phyloP scores from a whole-genome alignment of 495 filamentous ascomycete genomes.

The Chaetomidium leptoderma region DNA sequence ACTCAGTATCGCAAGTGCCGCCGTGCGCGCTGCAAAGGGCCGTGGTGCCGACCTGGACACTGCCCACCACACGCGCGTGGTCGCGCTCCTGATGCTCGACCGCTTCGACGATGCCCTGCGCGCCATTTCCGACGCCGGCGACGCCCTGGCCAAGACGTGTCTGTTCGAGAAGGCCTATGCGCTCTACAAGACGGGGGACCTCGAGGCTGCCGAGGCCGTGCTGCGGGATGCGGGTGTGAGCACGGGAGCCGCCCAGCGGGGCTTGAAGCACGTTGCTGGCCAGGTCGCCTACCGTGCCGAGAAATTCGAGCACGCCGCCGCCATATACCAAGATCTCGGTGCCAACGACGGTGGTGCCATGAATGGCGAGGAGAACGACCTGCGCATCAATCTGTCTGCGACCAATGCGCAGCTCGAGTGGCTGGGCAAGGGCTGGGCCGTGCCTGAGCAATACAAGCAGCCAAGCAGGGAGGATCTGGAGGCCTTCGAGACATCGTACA shows the following conservation, averaged over 20 bases:
- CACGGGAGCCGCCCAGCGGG: conserved; percentile 26
- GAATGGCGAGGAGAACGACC: conserved; percentile 72
- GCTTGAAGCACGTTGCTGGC: conserved; percentile 76
- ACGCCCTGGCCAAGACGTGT: conserved; percentile 61
- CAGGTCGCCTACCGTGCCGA: conserved; percentile 86
- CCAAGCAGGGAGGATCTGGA: conserved; percentile 73
- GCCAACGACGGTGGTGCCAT: conserved; percentile 40
- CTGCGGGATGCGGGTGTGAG: conserved; percentile 40
- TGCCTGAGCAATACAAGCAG: conserved; percentile 44
- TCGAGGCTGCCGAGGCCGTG: conserved; percentile 65
- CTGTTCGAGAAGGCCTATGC: conserved; percentile 83
- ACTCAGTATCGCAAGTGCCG: conserved; percentile 44
- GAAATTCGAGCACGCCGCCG: conserved; percentile 67
- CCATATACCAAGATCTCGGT: conserved; percentile 62
- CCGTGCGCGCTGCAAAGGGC: conserved; percentile 70
- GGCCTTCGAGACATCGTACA: conserved; percentile 90
- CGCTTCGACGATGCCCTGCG: conserved; percentile 85
- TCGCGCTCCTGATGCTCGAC: conserved; percentile 89
- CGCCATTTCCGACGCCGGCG: conserved; percentile 66
- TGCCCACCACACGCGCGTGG: conserved; percentile 71
- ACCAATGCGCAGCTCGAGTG: conserved; percentile 83
- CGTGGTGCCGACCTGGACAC: conserved; percentile 46
- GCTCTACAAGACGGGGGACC: conserved; percentile 77
- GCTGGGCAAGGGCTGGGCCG: conserved; percentile 52
- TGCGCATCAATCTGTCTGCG: conserved; percentile 79